Base-by-base conservation (phyloP, 495 filamentous ascomycete species). In the Podospora pseudoanserina region DNA sequence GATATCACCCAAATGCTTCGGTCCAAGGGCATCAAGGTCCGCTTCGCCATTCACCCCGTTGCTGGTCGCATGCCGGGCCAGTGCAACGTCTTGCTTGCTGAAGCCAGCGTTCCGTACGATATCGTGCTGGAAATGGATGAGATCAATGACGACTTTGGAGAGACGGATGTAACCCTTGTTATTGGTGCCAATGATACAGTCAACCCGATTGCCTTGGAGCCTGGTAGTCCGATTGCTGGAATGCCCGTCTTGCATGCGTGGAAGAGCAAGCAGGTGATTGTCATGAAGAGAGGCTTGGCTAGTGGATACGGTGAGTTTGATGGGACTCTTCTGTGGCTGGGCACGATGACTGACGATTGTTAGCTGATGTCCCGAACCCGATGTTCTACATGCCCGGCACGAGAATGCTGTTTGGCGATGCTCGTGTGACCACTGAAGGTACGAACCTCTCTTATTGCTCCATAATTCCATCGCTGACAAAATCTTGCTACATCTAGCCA, bases 61-160 rank as follows among this genome's bases (percentile, higher is more conserved):
- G 91, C 91, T 0, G 91, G 91, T 55, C 85, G 91, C 28, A 94
- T 94, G 91, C 91, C 91, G 0, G 91, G 91, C 2, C 91, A 94
- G 75, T 93, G 91, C 79, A 94, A 94, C 72, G 91, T 94, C 7
- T 81, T 94, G 9, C 85, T 93, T 5, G 91, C 91, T 3, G 91
- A 94, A 73, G 91, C 91, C 1, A 88, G 86, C 28, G 91, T 94
- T 34, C 90, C 90, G 5, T 94, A 94, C 73, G 91, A 94, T 72
- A 93, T 92, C 61, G 90, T 93, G 44, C 81, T 92, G 19, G 91
- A 94, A 79, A 93, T 93, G 91, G 91, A 93, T 75, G 91, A 94
- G 78, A 93, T 94, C 79, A 94, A 94, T 77, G 91, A 94, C 62
- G 91, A 93, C 75, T 94, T 94, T 78, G 72, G 80, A 49, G 89